phyloP scores from a whole-genome alignment of 805 yeast species.

The Wickerhamiella spandovensis region DNA sequence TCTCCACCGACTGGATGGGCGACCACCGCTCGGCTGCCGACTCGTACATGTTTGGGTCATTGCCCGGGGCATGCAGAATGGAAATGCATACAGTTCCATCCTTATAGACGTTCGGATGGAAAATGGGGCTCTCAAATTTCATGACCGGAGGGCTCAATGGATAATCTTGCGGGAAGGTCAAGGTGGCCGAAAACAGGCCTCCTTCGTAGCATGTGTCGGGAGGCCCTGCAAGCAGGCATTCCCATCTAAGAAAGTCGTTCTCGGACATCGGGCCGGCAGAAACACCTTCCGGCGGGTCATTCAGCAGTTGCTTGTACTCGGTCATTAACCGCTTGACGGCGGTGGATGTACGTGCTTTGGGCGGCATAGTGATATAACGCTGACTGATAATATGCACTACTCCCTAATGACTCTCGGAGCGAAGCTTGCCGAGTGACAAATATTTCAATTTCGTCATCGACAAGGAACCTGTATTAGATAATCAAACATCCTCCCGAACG shows the following conservation, averaged over 20 bases:
- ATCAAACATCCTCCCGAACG: too few species aligned
- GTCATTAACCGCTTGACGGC: constrained; percentile 81
- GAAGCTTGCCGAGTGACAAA: too few species aligned
- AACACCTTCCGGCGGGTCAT: constrained; percentile 89
- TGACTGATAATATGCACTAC: too few species aligned
- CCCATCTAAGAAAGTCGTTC: constrained; percentile 67
- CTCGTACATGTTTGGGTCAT: constrained; percentile 93
- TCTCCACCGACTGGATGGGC: constrained; percentile 96
- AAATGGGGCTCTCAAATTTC: constrained; percentile 62
- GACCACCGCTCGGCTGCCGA: constrained; percentile 96
- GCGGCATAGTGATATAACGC: not conserved
- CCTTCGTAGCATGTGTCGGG: constrained; percentile 73
- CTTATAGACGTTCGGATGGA: constrained; percentile 86
- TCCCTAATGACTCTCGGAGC: too few species aligned
- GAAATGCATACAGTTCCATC: constrained; percentile 96
- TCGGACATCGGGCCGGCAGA: constrained; percentile 82
- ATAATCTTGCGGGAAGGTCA: constrained; percentile 64
- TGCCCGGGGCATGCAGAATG: constrained; percentile 91
- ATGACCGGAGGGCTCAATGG: constrained; percentile 74
- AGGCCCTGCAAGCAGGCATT: constrained; percentile 74
- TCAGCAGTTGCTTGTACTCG: constrained; percentile 74
- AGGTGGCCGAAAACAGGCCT: constrained; percentile 69
- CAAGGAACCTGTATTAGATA: too few species aligned
- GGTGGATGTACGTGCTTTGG: constrained; percentile 28
- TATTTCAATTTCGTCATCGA: too few species aligned